Base-by-base conservation (phyloP, 2,329 filamentous ascomycete species). In the Xylariaceae sp. region DNA sequence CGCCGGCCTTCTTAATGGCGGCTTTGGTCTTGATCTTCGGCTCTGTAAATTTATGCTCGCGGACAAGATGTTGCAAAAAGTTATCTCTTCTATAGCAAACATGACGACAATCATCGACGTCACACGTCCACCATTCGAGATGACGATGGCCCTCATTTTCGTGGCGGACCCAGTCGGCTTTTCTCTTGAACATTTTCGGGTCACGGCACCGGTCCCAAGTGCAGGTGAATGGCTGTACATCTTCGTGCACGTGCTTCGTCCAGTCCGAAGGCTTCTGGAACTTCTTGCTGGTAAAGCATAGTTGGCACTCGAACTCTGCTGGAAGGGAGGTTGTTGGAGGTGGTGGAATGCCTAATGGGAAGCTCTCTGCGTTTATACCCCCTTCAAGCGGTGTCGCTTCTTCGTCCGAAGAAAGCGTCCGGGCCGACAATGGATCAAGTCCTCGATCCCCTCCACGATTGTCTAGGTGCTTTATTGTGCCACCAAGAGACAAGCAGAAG, bases 161-260 rank as follows among this genome's bases (percentile, higher is more conserved):
- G 66, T 97, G 92, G 24, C 92, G 84, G 18, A 96, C 91, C 92
- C 92, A 97, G 69, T 97, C 92, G 11, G 92, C 92, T 73, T 96
- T 97, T 41, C 92, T 84, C 73, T 96, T 96, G 78, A 96, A 97
- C 29, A 91, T 92, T 72, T 95, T 96, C 15, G 89, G 86, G 41
- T 96, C 91, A 7, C 83, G 82, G 68, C 92, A 96, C 44, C 84
- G 81, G 2, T 88, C 85, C 76, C 93, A 96, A 0, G 92, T 96
- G 72, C 92, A 97, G 3, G 91, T 95, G 63, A 96, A 96, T 0
- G 92, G 92, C 68, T 94, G 89, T 1, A 96, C 85, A 68, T 97
- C 92, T 72, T 96, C 92, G 64, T 96, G 91, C 1, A 97, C 90
- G 67, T 97, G 92, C 70, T 97, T 96, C 1, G 92, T 96, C 92